Conservation (phyloP, 352 stramenopile genomes). For the Globisporangium abappressorium region DNA sequence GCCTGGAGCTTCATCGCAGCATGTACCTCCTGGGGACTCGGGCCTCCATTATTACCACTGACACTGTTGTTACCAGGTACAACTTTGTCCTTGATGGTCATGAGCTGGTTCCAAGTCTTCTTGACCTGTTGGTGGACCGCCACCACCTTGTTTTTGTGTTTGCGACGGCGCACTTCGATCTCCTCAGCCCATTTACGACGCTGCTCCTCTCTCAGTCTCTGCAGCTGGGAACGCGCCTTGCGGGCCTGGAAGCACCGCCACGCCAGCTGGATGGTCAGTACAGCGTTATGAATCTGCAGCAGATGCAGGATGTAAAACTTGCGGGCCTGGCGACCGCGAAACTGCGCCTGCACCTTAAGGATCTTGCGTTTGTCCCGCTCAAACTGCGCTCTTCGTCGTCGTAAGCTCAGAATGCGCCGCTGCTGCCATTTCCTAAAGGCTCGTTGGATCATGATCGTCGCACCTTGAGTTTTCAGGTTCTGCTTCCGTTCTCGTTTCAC, state of each 20-base stretch:
- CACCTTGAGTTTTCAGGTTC: constrained; percentile 25
- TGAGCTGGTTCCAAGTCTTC: constrained; percentile 22
- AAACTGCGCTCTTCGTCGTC: constrained; percentile 50
- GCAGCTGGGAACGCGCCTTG: constrained; percentile 6
- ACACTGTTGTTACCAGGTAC: not conserved
- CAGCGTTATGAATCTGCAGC: constrained; percentile 20
- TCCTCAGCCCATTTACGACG: constrained; percentile 23
- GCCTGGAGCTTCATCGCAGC: constrained; percentile 49
- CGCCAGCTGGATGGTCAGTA: constrained; percentile 41
- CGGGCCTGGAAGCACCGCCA: constrained; percentile 47
- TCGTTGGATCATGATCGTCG: constrained; percentile 44
- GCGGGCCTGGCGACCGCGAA: constrained; percentile 37
- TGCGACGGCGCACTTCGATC: constrained; percentile 20
- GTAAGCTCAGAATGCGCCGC: constrained; percentile 29
- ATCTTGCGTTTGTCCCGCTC: constrained; percentile 61
- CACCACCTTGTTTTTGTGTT: not conserved
- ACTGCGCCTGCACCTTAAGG: constrained; percentile 50
- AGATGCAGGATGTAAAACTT: constrained; percentile 26
- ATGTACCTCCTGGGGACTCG: constrained; percentile 20
- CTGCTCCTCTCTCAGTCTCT: constrained; percentile 10
- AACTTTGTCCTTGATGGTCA: constrained; percentile 17
- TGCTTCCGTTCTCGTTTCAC: constrained; percentile 12
- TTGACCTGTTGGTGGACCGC: constrained; percentile 15
- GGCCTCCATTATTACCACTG: not conserved
- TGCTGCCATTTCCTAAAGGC: constrained; percentile 40